phyloP scores from a whole-genome alignment of 768 basidiomycete genomes.

The Xerocomellus chrysenteron region DNA sequence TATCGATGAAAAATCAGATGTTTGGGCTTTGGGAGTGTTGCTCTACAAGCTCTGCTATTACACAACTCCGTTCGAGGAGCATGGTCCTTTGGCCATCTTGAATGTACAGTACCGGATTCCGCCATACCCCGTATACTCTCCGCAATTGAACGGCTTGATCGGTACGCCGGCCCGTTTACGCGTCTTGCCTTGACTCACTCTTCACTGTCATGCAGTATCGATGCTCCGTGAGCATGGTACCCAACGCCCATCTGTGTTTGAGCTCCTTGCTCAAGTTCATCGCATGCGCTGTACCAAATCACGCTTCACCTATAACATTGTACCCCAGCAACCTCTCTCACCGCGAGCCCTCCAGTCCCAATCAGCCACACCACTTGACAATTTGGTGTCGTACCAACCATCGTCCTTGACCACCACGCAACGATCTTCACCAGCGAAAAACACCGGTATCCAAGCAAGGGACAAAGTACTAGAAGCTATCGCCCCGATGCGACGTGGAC shows the following conservation, averaged over 20 bases:
- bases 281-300: slow-evolving; percentile 85
- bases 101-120: slow-evolving; percentile 95
- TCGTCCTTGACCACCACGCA: slow-evolving; percentile 16
- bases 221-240: slow-evolving; percentile 92
- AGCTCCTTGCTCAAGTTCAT: slow-evolving; percentile 81
- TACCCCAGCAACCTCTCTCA: slow-evolving; percentile 45
- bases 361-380: slow-evolving; percentile 33
- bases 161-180: slow-evolving; percentile 46
- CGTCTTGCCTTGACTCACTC: slow-evolving; percentile 9
- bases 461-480: slow-evolving; percentile 80
- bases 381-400: slow-evolving; percentile 41
- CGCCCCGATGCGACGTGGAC: slow-evolving; percentile 73
- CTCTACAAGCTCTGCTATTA: slow-evolving; percentile 99
- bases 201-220: slow-evolving; percentile 50
- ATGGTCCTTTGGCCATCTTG: slow-evolving; percentile 92
- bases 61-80: slow-evolving; percentile 98
- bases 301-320: slow-evolving; percentile 65
- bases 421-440: slow-evolving; percentile 21
- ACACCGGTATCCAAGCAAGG: slow-evolving; percentile 64
- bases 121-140: slow-evolving; percentile 83
- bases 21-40: slow-evolving; percentile 96
- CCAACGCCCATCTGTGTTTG: slow-evolving; percentile 85
- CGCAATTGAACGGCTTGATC: slow-evolving; percentile 78
- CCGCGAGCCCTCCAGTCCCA: slow-evolving; percentile 38
- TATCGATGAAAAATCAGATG: slow-evolving; percentile 92